These are phyloP conservation scores for Pleurotus sapidus DNA, from an alignment of 768 basidiomycete species.

Conservation along the genomic window DNA sequence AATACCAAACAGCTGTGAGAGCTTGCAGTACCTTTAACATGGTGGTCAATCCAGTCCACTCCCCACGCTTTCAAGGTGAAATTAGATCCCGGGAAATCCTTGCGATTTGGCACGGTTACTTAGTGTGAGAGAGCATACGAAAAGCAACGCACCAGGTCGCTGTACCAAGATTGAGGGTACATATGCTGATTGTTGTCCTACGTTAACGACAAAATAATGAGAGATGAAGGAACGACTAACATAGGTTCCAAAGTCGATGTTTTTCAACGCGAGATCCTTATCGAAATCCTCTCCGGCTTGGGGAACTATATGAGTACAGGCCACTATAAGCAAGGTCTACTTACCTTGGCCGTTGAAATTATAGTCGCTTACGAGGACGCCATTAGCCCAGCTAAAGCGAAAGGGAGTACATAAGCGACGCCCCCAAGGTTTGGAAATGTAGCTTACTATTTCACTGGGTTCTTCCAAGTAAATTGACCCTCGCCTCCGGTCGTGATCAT, in stretches of 20 bases:
- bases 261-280: conserved; percentile 39
- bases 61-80: conserved; percentile 51
- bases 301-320: not conserved
- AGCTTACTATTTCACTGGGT: conserved; percentile 28
- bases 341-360: conserved; percentile 56
- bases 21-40: conserved; percentile 37
- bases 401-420: not conserved
- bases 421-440: too few relatives aligned
- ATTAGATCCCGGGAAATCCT: conserved; percentile 48
- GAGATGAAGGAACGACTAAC: conserved; percentile 26
- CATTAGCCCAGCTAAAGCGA: conserved; percentile 33
- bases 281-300: conserved; percentile 57
- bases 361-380: conserved; percentile 44
- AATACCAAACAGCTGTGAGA: not conserved
- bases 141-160: conserved; percentile 25
- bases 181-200: conserved; percentile 29
- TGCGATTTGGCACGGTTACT: not conserved
- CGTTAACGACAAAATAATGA: conserved; percentile 19
- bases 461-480: conserved; percentile 51
- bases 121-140: not conserved
- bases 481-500: conserved; percentile 56
- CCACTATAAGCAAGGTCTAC: not conserved
- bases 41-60: conserved; percentile 55
- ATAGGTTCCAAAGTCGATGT: conserved; percentile 57
- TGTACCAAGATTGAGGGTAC: conserved; percentile 30